phyloP scores from a whole-genome alignment of 1,284 basidiomycete genomes.

The Apiotrichum brassicae region DNA sequence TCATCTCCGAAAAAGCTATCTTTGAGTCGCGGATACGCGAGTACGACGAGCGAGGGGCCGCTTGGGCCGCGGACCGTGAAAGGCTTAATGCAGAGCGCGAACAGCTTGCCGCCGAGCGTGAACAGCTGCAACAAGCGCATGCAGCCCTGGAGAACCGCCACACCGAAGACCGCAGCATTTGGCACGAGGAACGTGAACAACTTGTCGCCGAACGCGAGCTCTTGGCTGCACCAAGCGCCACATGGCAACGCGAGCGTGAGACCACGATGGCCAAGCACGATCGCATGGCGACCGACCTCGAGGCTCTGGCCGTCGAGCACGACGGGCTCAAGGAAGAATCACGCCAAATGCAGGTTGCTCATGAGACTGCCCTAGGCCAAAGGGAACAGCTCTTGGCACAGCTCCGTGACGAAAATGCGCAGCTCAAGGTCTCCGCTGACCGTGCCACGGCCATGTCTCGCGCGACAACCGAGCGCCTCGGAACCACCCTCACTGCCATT shows the following conservation, averaged over 20 bases:
- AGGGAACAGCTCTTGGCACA: not conserved
- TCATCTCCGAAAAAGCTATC: not conserved
- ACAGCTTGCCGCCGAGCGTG: not conserved
- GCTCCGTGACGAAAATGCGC: not conserved
- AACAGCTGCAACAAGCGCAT: not conserved
- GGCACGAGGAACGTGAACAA: not conserved
- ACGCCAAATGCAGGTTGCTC: not conserved
- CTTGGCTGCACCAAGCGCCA: not conserved
- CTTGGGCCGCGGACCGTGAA: not conserved
- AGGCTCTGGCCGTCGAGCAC: not conserved
- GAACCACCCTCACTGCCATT: not conserved
- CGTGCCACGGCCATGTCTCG: not conserved
- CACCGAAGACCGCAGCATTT: not conserved
- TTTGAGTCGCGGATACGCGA: not conserved
- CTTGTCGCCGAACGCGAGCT: not conserved
- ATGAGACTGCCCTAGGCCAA: not conserved
- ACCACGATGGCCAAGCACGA: not conserved
- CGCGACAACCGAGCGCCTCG: not conserved
- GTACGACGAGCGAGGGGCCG: not conserved
- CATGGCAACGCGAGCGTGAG: not conserved
- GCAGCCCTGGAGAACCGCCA: not conserved
- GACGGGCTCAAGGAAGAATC: not conserved
- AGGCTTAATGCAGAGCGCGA: not conserved
- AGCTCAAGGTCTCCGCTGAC: not conserved
- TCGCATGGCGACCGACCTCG: slow-evolving; percentile 1